phyloP scores from a whole-genome alignment of 345 rosid species.

The Eucalyptus brandiana region DNA sequence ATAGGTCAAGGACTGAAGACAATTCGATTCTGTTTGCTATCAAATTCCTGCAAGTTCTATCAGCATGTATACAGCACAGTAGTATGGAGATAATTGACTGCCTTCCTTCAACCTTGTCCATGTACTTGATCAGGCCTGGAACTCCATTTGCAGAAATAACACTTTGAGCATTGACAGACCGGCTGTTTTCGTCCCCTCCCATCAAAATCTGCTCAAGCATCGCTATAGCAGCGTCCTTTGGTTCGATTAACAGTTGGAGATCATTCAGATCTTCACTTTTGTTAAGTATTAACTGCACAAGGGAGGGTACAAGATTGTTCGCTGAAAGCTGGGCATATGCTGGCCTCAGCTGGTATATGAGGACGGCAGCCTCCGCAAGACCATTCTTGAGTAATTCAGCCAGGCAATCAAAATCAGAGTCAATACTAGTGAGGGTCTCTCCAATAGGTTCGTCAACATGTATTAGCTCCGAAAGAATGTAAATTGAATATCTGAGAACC shows the following conservation, averaged over 20 bases:
- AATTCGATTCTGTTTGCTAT: conserved; percentile 35
- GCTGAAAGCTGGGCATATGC: conserved; percentile 33
- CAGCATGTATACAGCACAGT: conserved; percentile 39
- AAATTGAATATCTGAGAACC: conserved; percentile 31
- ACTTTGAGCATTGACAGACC: conserved; percentile 17
- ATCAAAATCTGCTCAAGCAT: conserved; percentile 51
- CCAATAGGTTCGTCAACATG: conserved; percentile 27
- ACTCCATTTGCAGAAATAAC: conserved; percentile 39
- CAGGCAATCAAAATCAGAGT: conserved; percentile 50
- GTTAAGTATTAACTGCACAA: conserved; percentile 26
- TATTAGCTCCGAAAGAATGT: conserved; percentile 39
- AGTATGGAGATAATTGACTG: conserved; percentile 34
- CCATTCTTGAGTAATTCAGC: conserved; percentile 54
- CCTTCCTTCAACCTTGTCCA: conserved; percentile 33
- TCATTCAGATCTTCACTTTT: conserved; percentile 20
- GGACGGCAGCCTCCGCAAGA: conserved; percentile 44
- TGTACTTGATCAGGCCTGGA: conserved; percentile 33
- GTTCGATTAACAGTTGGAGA: conserved; percentile 26
- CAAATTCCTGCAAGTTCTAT: conserved; percentile 33
- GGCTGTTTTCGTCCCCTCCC: conserved; percentile 35
- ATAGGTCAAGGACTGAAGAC: conserved; percentile 40
- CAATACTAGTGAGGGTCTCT: conserved; percentile 40
- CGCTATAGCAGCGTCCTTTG: conserved; percentile 41
- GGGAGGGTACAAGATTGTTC: conserved; percentile 40
- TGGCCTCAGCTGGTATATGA: conserved; percentile 43